phyloP scores from a whole-genome alignment of 257 asterid genomes.

The Orobanche coerulescens region DNA sequence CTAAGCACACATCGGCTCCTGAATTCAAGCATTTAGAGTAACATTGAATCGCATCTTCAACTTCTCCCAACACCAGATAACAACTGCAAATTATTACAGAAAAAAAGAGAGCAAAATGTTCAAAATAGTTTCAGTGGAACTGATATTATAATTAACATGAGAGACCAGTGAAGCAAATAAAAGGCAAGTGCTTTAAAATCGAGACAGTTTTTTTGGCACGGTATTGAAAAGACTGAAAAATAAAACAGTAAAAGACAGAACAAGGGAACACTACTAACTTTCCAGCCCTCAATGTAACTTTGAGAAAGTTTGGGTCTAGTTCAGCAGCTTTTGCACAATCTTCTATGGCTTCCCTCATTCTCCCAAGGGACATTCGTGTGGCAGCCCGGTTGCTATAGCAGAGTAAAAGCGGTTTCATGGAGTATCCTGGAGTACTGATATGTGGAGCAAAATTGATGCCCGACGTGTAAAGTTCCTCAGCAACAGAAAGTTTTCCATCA shows the following conservation, averaged over 20 bases:
- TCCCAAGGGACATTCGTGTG: slow-evolving; percentile 75
- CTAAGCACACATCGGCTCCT: slow-evolving; percentile 51
- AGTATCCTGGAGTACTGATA: slow-evolving; percentile 26
- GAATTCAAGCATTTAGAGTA: slow-evolving; percentile 56
- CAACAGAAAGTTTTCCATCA: slow-evolving; percentile 53
- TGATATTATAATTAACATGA: slow-evolving; percentile 1
- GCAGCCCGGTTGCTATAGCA: slow-evolving; percentile 99
- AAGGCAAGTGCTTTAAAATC: not conserved
- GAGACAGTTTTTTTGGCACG: not conserved
- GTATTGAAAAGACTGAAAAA: not conserved
- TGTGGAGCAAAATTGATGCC: slow-evolving; percentile 52
- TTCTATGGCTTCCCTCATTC: slow-evolving; percentile 80
- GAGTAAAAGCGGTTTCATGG: slow-evolving; percentile 49
- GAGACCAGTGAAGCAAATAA: not conserved
- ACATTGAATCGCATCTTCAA: slow-evolving; percentile 52
- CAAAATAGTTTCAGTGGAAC: not conserved
- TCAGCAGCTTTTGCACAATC: slow-evolving; percentile 75
- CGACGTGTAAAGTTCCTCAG: slow-evolving; percentile 72
- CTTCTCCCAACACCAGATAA: slow-evolving; percentile 76
- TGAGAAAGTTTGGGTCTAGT: slow-evolving; percentile 62
- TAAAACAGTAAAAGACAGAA: no score
- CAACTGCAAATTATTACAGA: slow-evolving; percentile 43
- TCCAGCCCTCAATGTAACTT: slow-evolving; percentile 74
- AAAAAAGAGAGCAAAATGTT: not conserved
- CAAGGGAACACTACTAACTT: slow-evolving; percentile 45